Conservation (phyloP, 345 rosid genomes). For the Rhizophora mangle region DNA sequence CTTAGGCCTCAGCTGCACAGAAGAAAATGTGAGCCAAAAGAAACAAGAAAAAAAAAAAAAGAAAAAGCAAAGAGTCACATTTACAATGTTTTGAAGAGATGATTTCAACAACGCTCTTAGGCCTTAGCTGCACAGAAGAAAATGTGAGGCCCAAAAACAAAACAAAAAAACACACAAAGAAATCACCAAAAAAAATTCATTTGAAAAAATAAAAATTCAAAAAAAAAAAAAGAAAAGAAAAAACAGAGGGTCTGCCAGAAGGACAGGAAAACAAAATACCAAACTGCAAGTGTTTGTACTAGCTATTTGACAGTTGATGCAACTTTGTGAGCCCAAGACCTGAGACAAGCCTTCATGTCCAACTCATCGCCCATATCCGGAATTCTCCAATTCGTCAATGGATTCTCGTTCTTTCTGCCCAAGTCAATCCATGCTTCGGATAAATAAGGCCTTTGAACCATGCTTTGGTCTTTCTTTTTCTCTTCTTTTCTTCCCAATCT, state of each 20-base stretch:
- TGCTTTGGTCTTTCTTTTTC: constrained; percentile 16
- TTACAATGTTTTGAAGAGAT: neutral
- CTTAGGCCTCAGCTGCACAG: neutral
- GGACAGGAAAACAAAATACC: neutral
- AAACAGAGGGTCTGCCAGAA: neutral
- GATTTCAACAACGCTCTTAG: neutral
- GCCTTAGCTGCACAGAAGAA: neutral
- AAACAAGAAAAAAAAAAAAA: neutral
- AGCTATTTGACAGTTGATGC: constrained; percentile 54
- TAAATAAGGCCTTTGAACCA: constrained; percentile 57
- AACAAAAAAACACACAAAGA: no score
- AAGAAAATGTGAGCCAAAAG: neutral
- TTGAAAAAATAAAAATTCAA: no score
- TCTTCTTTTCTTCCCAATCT: constrained; percentile 42
- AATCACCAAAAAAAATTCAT: no score
- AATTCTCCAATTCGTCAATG: constrained; percentile 58
- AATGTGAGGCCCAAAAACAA: no score
- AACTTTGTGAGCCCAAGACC: constrained; percentile 76
- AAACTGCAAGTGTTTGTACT: no score
- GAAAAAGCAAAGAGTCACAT: neutral
- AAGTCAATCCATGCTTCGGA: constrained; percentile 77
- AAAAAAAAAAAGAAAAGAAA: neutral
- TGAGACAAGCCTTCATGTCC: constrained; percentile 58
- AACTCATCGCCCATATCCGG: constrained; percentile 47
- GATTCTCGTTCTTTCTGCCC: constrained; percentile 31